These are phyloP conservation scores for Endocalyx cinctus DNA, from an alignment of 2,329 filamentous ascomycete genomes.

Conservation along the genomic window DNA sequence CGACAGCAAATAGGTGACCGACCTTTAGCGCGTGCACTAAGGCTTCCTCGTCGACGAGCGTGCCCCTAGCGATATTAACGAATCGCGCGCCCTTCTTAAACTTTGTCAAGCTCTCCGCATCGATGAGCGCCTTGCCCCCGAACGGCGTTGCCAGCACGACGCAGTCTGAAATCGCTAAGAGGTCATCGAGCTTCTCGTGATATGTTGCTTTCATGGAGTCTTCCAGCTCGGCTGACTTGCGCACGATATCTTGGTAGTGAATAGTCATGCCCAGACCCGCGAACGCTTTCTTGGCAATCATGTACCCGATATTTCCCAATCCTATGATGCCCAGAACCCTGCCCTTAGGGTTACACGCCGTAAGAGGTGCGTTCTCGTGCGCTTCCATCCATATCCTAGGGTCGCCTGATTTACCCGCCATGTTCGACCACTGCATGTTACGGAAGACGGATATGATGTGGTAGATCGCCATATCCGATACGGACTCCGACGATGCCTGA, in stretches of 20 bases:
- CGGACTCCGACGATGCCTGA: constrained; percentile 54
- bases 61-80: constrained; percentile 49
- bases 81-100: constrained; percentile 44
- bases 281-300: constrained; percentile 40
- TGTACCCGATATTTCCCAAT: constrained; percentile 40
- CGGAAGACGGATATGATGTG: constrained; percentile 56
- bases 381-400: constrained; percentile 35
- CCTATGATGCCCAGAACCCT: constrained; percentile 48
- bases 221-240: constrained; percentile 23
- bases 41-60: constrained; percentile 46
- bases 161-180: constrained; percentile 27
- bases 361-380: constrained; percentile 46
- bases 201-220: constrained; percentile 22
- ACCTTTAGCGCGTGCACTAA: constrained; percentile 41
- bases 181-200: constrained; percentile 18
- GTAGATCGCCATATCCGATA: constrained; percentile 56
- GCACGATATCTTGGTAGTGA: constrained; percentile 43
- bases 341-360: constrained; percentile 46
- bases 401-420: constrained; percentile 43
- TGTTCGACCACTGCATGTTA: constrained; percentile 49
- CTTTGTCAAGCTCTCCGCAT: constrained; percentile 29
- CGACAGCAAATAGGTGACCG: constrained; percentile 41
- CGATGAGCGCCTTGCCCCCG: constrained; percentile 14
- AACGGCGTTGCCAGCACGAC: constrained; percentile 10
- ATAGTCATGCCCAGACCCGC: constrained; percentile 47